Base-by-base conservation (phyloP, 495 filamentous ascomycete species). In the Xylaria bambusicola region DNA sequence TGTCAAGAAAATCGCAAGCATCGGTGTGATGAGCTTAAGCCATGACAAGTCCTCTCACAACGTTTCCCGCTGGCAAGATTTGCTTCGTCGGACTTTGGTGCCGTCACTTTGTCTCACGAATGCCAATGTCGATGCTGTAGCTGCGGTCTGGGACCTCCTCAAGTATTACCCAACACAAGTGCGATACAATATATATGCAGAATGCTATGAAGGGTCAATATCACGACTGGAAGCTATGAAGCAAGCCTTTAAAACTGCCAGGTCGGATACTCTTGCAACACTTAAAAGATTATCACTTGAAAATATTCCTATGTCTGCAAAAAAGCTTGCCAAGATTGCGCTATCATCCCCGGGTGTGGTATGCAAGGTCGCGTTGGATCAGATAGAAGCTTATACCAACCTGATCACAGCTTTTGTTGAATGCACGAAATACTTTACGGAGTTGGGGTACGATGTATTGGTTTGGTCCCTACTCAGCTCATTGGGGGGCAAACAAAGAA, bases 301-400 rank as follows among this genome's bases (percentile, higher is more conserved):
- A 38, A 97, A 96, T 65, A 82, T 91, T n/a, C 83, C 85, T 24
- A 80, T 83, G 21, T 96, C 95, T 86, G 91, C 92, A 41, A 84
- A 90, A 62, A 82, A 83, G 17, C 78, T 99, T 40, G 92, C 93
- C 2, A 97, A 96, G 74, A 87, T 91, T 9, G 89, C 93, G 7
- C 88, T 88, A 60, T 84, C 90, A 6, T 92, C 87, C 13, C 95
- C 95, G 3, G 92, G 92, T n/a, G 80, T 94, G 44, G 91, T 99
- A 24, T 95, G 97, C 76, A 86, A 85, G 63, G 86, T 93, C 41
- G 89, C 92, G 10, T 82, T 98, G 54, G 82, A 80, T 31, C 92
- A 97, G 66, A 92, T 97, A 45, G 92, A 97, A 72, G 83, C 86
- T 0, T 97, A 98, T 71, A 88, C 88, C 66, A 97, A 97, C 67